Evolutionary conservation across 164 flowering plant genomes (phyloP).

Genomic region (Aristolochia contorta): DNA sequence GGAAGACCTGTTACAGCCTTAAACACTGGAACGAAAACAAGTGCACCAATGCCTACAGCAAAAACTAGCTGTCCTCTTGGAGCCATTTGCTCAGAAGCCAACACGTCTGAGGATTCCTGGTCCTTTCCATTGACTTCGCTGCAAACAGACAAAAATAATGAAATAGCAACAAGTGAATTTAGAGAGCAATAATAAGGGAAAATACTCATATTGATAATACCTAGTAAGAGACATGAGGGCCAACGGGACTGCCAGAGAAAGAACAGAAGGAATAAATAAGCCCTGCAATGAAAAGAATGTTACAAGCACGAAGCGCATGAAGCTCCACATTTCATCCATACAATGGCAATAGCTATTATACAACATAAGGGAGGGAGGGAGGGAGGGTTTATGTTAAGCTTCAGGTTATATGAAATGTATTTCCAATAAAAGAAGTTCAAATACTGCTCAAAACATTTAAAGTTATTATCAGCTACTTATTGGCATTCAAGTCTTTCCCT

Average conservation of each 20-base stretch:
- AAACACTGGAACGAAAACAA: conserved; percentile 92
- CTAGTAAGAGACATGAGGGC: conserved; percentile 93
- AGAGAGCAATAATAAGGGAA: no score
- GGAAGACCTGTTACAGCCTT: conserved; percentile 92
- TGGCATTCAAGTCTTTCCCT: no score
- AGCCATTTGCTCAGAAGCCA: conserved; percentile 96
- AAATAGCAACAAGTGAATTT: not conserved
- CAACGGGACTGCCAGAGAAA: conserved; percentile 88
- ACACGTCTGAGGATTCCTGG: conserved; percentile 45
- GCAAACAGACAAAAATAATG: conserved; percentile 11
- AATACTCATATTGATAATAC: conserved; percentile 21
- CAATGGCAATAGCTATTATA: no score
- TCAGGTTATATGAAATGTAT: no score
- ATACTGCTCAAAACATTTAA: no score
- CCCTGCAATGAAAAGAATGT: conserved; percentile 37
- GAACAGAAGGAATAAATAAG: conserved; percentile 60
- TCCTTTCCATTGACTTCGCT: conserved; percentile 90
- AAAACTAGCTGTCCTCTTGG: conserved; percentile 94
- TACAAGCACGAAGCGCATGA: not conserved
- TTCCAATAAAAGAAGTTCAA: no score
- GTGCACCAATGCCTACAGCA: conserved; percentile 80
- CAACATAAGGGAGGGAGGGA: no score
- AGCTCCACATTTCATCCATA: not conserved
- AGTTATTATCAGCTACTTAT: no score
- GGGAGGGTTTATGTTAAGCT: no score